Conservation (phyloP, 371 early-diverging fungal genomes). For the Thermomucor indicae-seudaticae region DNA sequence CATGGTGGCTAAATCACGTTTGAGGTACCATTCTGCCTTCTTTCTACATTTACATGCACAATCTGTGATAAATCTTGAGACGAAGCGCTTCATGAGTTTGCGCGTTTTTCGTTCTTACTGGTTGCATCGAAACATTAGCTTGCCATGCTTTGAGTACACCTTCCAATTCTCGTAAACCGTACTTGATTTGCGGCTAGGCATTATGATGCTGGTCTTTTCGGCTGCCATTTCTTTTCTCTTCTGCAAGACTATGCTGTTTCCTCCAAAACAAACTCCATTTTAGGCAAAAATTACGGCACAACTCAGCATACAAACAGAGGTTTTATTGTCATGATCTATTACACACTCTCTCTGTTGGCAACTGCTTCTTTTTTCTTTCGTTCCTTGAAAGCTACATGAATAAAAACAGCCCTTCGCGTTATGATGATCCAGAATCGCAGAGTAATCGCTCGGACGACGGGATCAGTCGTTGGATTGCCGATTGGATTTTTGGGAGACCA, state of each 20-base stretch:
- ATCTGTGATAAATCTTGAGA: too few relatives aligned
- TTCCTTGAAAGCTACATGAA: too few relatives aligned
- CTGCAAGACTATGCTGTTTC: background rate
- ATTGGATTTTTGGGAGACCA: background rate
- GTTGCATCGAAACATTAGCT: constrained; percentile 49
- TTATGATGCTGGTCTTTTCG: constrained; percentile 6
- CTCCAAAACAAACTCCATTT: background rate
- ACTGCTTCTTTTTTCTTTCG: background rate
- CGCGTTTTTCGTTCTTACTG: constrained; percentile 41
- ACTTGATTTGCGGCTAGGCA: constrained; percentile 31
- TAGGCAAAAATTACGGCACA: background rate
- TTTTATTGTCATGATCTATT: background rate
- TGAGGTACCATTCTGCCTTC: constrained; percentile 53
- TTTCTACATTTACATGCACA: constrained; percentile 34
- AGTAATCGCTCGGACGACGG: background rate
- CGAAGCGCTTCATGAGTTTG: too few relatives aligned
- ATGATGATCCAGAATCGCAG: too few relatives aligned
- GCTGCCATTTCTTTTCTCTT: constrained; percentile 3
- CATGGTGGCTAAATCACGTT: constrained; percentile 30
- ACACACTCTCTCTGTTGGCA: background rate
- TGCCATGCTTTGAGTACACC: constrained; percentile 37
- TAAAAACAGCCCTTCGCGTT: too few relatives aligned
- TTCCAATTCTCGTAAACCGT: constrained; percentile 46
- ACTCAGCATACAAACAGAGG: background rate
- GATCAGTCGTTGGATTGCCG: background rate